Evolutionary conservation across 345 rosid genomes (phyloP).

Genomic region (Isatis tinctoria): DNA sequence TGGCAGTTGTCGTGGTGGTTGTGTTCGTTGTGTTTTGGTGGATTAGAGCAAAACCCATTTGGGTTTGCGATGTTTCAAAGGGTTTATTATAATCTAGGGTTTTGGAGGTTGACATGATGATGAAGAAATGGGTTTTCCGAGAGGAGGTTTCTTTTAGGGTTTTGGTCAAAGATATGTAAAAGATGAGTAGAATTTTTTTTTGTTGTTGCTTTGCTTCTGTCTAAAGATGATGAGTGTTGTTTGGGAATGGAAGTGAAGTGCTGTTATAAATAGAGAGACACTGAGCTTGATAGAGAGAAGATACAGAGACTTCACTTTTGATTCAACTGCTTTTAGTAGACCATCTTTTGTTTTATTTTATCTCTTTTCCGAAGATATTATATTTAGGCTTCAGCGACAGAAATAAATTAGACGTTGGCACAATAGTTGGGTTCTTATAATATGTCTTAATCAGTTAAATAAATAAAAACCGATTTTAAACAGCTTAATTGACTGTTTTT

Average conservation of each 20-base stretch:
- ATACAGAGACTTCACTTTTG: slow-evolving; percentile 26
- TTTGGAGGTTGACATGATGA: slow-evolving; percentile 33
- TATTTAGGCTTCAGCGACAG: slow-evolving; percentile 2
- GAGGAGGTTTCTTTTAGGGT: slow-evolving; percentile 17
- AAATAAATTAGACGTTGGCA: slow-evolving; percentile 1
- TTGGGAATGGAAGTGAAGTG: slow-evolving; percentile 28
- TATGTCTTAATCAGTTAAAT: neutral
- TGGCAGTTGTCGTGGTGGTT: neutral
- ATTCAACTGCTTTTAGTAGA: slow-evolving; percentile 33
- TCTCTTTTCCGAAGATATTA: neutral
- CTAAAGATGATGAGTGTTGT: slow-evolving; percentile 27
- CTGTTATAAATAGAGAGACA: slow-evolving; percentile 36
- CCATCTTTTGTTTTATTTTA: slow-evolving; percentile 6
- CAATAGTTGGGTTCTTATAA: neutral
- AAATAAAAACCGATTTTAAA: neutral
- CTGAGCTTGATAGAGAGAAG: slow-evolving; percentile 7
- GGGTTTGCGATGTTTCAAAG: slow-evolving; percentile 33
- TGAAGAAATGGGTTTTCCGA: neutral
- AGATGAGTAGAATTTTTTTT: neutral
- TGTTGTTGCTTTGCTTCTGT: neutral
- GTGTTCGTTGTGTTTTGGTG: slow-evolving; percentile 51
- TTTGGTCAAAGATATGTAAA: slow-evolving; percentile 5
- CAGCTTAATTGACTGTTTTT: slow-evolving; percentile 4
- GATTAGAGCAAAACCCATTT: slow-evolving; percentile 43
- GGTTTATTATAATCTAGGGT: slow-evolving; percentile 30